Base-by-base conservation (phyloP, 2,329 filamentous ascomycete species). In the Stachybotrys chartarum region DNA sequence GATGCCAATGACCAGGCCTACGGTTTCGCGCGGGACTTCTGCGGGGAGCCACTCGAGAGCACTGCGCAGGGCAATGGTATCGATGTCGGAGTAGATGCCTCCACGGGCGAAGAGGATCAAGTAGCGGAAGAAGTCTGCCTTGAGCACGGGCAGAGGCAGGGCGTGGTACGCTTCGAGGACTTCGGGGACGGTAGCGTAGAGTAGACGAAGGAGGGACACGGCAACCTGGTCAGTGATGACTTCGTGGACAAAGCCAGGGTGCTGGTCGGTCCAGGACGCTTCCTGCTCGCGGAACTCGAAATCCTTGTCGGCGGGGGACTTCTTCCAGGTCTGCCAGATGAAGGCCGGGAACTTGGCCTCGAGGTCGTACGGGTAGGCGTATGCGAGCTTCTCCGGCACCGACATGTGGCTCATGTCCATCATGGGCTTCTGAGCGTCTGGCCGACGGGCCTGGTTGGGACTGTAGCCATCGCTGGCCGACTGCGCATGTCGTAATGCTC, bases 271-370 rank as follows among this genome's bases (percentile, higher is more conserved):
- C 94, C 94, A 99, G 58, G 88, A 91, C 14, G 90, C 89, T 74
- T 97, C 94, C 57, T 91, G 81, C 50, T 88, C 84, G 58, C 92
- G 86, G 68, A 96, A 92, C 18, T 78, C 74, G 68, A 99, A 99
- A 58, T 89, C 80, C 52, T 83, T 79, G 24, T 90, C 88, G 1
- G 86, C 82, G 0, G 93, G 92, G 1, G 85, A 89, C 66, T 84
- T 87, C 72, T 95, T 97, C 94, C 94, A 99, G 14, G 94, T 99
- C 78, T 99, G 94, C 94, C 94, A 99, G 68, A 99, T 95, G 77
- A 96, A 97, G 55, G 91, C 92, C 3, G 94, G 94, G 71, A 97
- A 97, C 71, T 93, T 96, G 63, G 79, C 73, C 66, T 91, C 85
- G 59, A 93, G 80, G 66, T 96, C 89, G 78, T 97, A 99, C 18